Conservation (phyloP, 2,329 filamentous ascomycete species). For the Elsinoe ampelina region DNA sequence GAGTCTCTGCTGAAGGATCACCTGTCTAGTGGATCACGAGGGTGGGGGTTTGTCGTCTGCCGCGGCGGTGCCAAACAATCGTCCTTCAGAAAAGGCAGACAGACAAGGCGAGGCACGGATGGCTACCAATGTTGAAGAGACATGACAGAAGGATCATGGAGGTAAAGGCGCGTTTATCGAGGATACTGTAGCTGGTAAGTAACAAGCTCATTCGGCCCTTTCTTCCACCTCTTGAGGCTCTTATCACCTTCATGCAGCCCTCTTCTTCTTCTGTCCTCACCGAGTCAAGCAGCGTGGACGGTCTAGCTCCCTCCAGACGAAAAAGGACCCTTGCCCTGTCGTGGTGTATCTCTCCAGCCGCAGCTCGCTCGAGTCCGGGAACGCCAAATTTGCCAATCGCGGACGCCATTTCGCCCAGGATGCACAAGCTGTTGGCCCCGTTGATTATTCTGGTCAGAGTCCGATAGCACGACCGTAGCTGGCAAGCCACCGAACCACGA, state of each 20-base stretch:
- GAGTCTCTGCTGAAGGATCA: background rate
- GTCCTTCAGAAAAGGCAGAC: background rate
- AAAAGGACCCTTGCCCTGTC: background rate
- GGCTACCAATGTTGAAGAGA: background rate
- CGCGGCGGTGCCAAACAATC: background rate
- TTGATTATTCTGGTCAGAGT: constrained; percentile 2
- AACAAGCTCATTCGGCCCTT: background rate
- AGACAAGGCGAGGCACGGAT: background rate
- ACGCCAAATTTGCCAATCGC: constrained; percentile 11
- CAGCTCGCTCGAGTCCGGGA: constrained; percentile 1
- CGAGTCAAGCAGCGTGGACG: constrained; percentile 7
- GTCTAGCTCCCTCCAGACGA: constrained; percentile 3
- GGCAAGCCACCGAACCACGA: background rate
- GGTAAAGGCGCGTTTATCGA: background rate
- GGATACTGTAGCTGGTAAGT: background rate
- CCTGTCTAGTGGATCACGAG: constrained; percentile 1
- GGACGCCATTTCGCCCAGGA: background rate
- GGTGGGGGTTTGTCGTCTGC: background rate
- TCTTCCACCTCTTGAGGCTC: background rate
- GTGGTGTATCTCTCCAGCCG: constrained; percentile 3
- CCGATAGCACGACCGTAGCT: background rate
- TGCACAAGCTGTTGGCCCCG: background rate
- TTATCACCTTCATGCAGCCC: background rate
- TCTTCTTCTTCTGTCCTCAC: background rate
- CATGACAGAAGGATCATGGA: too few relatives aligned